Conservation (phyloP, 164 flowering plant genomes). For the Piper longum region DNA sequence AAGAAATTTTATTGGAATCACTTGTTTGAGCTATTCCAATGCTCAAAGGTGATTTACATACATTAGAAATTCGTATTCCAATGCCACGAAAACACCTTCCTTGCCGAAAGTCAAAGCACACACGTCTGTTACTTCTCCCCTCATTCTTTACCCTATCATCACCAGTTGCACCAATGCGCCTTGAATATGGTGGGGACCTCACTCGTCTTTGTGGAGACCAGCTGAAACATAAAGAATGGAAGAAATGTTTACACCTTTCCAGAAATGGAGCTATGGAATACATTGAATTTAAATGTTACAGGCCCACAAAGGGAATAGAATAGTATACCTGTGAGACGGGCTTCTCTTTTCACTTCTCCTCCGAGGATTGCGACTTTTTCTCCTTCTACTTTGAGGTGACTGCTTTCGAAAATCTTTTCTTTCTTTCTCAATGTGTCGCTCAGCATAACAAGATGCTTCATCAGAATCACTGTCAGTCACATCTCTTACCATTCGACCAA, state of each 20-base stretch:
- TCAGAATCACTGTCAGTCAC: conserved; percentile 73
- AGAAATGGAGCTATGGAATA: neutral
- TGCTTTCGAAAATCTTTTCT: conserved; percentile 37
- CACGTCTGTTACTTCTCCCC: conserved; percentile 20
- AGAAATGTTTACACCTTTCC: conserved; percentile 1
- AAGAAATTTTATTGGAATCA: conserved; percentile 6
- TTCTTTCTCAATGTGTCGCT: conserved; percentile 37
- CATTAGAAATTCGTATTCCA: neutral
- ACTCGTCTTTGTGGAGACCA: conserved; percentile 72
- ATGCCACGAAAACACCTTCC: conserved; percentile 81
- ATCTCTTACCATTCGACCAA: conserved; percentile 65
- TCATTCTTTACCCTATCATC: conserved; percentile 31
- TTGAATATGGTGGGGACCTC: conserved; percentile 39
- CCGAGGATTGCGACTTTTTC: conserved; percentile 45
- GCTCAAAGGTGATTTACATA: neutral
- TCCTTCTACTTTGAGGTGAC: conserved; percentile 51
- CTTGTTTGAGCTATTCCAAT: conserved; percentile 1
- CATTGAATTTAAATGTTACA: neutral
- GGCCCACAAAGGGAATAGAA: neutral
- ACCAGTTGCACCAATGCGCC: conserved; percentile 23
- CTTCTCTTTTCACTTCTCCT: conserved; percentile 58
- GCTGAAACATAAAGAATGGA: conserved; percentile 28
- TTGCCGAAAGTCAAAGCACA: conserved; percentile 51
- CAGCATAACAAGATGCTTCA: conserved; percentile 14
- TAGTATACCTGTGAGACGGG: conserved; percentile 62